A percentile compares a stretch with the other conserved stretches of the same genome.
Evolutionary conservation across 164 flowering plant genomes (phyloP).

Genomic region (Nymphaea colorata): DNA sequence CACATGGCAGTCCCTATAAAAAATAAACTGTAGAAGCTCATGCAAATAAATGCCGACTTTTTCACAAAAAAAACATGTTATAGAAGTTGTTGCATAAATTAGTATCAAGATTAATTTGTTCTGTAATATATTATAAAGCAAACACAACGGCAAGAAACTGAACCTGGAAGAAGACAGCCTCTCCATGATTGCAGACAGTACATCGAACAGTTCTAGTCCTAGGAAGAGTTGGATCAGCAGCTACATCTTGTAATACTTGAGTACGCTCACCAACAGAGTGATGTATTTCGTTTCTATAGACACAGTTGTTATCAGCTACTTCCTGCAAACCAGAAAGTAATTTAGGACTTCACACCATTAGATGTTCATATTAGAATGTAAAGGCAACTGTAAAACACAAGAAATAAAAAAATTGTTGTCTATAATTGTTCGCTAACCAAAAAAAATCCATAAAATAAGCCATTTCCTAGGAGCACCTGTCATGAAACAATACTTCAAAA

Average conservation of each 20-base stretch:
- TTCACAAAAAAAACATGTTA: too few species aligned
- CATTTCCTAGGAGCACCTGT: not conserved
- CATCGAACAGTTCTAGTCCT: constrained; percentile 73
- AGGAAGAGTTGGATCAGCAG: constrained; percentile 94
- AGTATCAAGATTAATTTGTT: too few species aligned
- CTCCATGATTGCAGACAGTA: constrained; percentile 66
- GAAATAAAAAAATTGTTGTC: not conserved
- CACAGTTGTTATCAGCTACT: constrained; percentile 80
- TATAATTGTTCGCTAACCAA: not conserved
- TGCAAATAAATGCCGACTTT: too few species aligned
- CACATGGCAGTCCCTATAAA: too few species aligned
- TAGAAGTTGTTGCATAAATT: too few species aligned
- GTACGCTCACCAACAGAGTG: constrained; percentile 60
- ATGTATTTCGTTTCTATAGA: constrained; percentile 74
- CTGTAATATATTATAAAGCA: too few species aligned
- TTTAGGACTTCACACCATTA: not conserved
- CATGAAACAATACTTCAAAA: too few species aligned
- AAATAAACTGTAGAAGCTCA: too few species aligned
- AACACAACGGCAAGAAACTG: too few species aligned
- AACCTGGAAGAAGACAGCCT: constrained; percentile 97
- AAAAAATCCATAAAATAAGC: not conserved
- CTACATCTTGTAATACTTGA: constrained; percentile 70
- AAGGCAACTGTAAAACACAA: not conserved
- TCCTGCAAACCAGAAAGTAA: constrained; percentile 34
- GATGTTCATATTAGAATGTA: not conserved